Base-by-base conservation (phyloP, 805 yeast species). In the Ogataea minuta region DNA sequence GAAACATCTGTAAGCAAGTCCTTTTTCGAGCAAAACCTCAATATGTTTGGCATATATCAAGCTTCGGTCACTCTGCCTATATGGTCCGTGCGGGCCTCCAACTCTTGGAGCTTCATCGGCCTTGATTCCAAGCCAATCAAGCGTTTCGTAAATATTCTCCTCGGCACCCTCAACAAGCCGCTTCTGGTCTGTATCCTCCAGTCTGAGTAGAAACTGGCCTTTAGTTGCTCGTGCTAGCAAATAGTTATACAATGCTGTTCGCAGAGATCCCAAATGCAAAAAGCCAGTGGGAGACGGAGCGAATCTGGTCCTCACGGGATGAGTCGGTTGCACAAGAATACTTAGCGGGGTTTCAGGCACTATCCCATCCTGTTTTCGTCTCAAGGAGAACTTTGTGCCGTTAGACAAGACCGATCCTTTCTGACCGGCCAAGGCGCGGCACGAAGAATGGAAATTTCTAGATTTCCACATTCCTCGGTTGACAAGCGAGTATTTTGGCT, bases 271-370 rank as follows among this genome's bases (percentile, higher is more conserved):
- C 43, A 93, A 59, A 59, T 93, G 99, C n/a, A 93, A 68, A 45
- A 77, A 77, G 0, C 99, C 99, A 0, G 99, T 93, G 1, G 99
- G 99, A 2, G 97, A 89, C 0, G 99, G 99, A 0, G 99, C 99
- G 63, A 93, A 93, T 48, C 99, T 66, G 1, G 98, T 86, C 48
- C 96, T 63, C 0, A 80, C 95, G 0, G 93, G 88, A 0, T 80
- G 77, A 31, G 71, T 48, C 7, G 13, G 8, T 30, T 31, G 21
- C 8, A 19, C 8, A 19, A 19, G 21, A 8, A 5, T 19, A 19
- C 11, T 25, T 25, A 20, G 10, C 21, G 25, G 15, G 23, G 32
- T 23, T 32, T 38, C n/a, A 16, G 12, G 26, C 15, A 24, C 31
- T 28, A 29, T 35, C 34, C 10, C 5, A 23, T 24, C 31, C 11